These are phyloP conservation scores for Raffaelea arxii DNA, from an alignment of 2,329 filamentous ascomycete genomes.

Conservation along the genomic window DNA sequence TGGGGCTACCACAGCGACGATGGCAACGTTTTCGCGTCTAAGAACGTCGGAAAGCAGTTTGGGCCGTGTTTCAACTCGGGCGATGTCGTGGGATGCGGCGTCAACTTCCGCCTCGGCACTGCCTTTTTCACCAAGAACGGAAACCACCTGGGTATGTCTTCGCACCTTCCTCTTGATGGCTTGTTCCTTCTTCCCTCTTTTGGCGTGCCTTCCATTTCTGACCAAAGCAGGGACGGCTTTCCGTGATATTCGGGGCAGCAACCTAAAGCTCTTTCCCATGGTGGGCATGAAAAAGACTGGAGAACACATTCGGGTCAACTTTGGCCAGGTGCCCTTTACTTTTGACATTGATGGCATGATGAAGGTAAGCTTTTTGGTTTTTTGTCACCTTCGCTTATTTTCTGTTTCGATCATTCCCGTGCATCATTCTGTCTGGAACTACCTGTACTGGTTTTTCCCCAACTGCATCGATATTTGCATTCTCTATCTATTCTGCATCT, in stretches of 20 bases:
- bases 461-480: background rate
- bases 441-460: background rate
- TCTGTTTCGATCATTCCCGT: background rate
- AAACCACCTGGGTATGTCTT: slow-evolving; percentile 37
- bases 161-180: background rate
- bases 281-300: slow-evolving; percentile 57
- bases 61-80: slow-evolving; percentile 44
- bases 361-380: slow-evolving; percentile 45
- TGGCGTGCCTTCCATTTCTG: slow-evolving; percentile 11
- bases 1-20: slow-evolving; percentile 64
- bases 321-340: slow-evolving; percentile 67
- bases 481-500: too few species aligned
- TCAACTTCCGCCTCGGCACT: slow-evolving; percentile 54
- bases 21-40: slow-evolving; percentile 48
- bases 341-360: slow-evolving; percentile 88
- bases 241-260: slow-evolving; percentile 43
- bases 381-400: background rate
- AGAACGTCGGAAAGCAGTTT: slow-evolving; percentile 47
- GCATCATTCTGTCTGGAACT: background rate
- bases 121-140: slow-evolving; percentile 65
- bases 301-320: slow-evolving; percentile 54
- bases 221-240: slow-evolving; percentile 55
- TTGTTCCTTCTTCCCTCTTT: background rate
- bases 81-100: slow-evolving; percentile 54
- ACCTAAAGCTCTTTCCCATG: slow-evolving; percentile 54